Conservation (phyloP, 1,139 yeast species). For the Entelexis sorbosivorans region DNA sequence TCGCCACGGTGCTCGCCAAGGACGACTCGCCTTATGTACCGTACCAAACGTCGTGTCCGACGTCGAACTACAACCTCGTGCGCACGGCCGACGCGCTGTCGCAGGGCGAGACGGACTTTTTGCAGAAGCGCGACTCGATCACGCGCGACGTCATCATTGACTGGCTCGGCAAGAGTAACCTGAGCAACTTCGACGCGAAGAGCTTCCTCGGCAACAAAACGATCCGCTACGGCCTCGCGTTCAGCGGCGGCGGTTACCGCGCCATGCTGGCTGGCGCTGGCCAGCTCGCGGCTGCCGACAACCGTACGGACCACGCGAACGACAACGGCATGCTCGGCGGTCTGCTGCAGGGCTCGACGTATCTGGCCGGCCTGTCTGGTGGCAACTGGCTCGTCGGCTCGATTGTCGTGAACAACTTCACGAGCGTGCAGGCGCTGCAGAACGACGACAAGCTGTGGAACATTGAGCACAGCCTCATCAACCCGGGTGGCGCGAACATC, state of each 20-base stretch:
- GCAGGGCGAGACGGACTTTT: slow-evolving; percentile 22
- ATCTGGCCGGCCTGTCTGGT: slow-evolving; percentile 76
- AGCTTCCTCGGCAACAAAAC: slow-evolving; percentile 34
- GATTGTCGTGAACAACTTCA: slow-evolving; percentile 66
- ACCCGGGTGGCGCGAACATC: slow-evolving; percentile 61
- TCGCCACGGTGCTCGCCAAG: slow-evolving; percentile 1
- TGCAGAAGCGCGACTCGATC: slow-evolving; percentile 37
- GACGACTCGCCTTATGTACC: slow-evolving; percentile 24
- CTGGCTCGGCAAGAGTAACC: slow-evolving; percentile 47
- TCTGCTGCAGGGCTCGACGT: slow-evolving; percentile 63
- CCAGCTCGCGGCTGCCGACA: slow-evolving; percentile 66
- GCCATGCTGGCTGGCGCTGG: slow-evolving; percentile 90
- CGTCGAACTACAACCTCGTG: slow-evolving; percentile 15
- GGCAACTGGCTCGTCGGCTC: slow-evolving; percentile 77
- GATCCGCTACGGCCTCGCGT: slow-evolving; percentile 57
- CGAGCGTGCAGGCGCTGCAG: slow-evolving; percentile 51
- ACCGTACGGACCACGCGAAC: slow-evolving; percentile 49
- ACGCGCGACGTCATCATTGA: slow-evolving; percentile 48
- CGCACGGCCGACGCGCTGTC: slow-evolving; percentile 24
- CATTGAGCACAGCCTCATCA: slow-evolving; percentile 48
- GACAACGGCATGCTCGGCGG: slow-evolving; percentile 67
- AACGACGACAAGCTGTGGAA: slow-evolving; percentile 75
- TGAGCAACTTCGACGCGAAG: slow-evolving; percentile 48
- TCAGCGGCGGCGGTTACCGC: slow-evolving; percentile 87
- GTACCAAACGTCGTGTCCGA: slow-evolving; percentile 21